These are phyloP conservation scores for Trichoderma gamsii DNA, from an alignment of 495 filamentous ascomycete species.

Conservation along the genomic window DNA sequence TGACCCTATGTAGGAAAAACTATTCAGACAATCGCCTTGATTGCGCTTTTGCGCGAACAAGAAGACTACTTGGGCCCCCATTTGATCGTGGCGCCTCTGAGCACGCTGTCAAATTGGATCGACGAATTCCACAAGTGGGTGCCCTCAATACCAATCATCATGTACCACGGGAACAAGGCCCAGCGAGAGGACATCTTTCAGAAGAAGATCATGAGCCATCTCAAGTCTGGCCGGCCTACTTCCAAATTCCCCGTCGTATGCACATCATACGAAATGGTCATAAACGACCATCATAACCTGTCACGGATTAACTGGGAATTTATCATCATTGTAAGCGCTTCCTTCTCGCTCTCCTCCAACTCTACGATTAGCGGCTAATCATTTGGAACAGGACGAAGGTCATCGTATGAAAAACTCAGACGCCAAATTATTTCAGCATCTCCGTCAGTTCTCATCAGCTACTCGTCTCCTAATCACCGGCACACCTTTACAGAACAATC, in stretches of 20 bases:
- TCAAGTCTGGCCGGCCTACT: conserved; percentile 37
- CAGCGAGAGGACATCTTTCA: conserved; percentile 66
- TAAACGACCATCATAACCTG: conserved; percentile 77
- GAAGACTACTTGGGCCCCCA: conserved; percentile 77
- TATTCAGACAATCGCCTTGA: conserved; percentile 84
- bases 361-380: neutral
- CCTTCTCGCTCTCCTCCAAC: neutral
- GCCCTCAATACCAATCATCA: conserved; percentile 73
- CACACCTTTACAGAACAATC: conserved; percentile 92
- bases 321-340: conserved; percentile 74
- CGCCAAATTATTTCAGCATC: conserved; percentile 79
- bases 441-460: conserved; percentile 80
- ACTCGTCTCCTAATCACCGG: conserved; percentile 91
- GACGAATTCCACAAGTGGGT: conserved; percentile 89
- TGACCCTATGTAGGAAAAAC: conserved; percentile 56
- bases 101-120: conserved; percentile 94
- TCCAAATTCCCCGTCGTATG: conserved; percentile 81
- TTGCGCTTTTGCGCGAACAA: conserved; percentile 83
- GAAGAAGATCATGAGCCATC: conserved; percentile 54
- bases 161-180: conserved; percentile 80
- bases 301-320: conserved; percentile 87
- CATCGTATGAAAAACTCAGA: conserved; percentile 97
- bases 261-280: conserved; percentile 91
- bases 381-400: conserved; percentile 66
- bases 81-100: conserved; percentile 81